Conservation (phyloP, 2,329 filamentous ascomycete species). For the Cordyceps tenuipes region DNA sequence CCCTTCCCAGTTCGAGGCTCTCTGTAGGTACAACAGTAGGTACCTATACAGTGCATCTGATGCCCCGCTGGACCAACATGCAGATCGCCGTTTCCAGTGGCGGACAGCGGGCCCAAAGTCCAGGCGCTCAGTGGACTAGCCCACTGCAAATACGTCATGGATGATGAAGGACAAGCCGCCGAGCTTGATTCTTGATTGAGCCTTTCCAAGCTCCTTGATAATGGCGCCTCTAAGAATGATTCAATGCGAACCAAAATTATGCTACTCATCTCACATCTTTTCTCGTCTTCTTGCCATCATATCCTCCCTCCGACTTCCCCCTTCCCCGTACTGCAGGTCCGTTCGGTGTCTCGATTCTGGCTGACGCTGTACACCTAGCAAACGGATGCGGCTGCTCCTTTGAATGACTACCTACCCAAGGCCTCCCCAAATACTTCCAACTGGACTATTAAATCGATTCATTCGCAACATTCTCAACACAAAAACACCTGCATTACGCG, state of each 20-base stretch:
- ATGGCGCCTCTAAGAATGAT: too few relatives aligned
- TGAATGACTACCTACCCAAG: too few relatives aligned
- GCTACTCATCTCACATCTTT: background rate
- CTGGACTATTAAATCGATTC: background rate
- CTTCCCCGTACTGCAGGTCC: too few relatives aligned
- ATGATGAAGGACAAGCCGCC: background rate
- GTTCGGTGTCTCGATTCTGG: too few relatives aligned
- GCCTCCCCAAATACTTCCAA: background rate
- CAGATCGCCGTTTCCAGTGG: conserved; percentile 5
- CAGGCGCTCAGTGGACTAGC: too few relatives aligned
- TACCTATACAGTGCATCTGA: background rate
- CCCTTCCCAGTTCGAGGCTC: background rate
- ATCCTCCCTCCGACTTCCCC: too few relatives aligned
- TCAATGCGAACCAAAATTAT: background rate
- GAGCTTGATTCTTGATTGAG: background rate
- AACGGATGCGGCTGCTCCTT: too few relatives aligned
- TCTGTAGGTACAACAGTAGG: background rate
- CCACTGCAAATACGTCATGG: conserved; percentile 10
- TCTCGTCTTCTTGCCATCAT: background rate
- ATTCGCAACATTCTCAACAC: background rate
- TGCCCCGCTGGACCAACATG: background rate
- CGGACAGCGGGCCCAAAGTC: background rate
- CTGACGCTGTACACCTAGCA: too few relatives aligned
- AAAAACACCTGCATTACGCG: background rate
- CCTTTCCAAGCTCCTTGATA: background rate